These are phyloP conservation scores for Tanacetum coccineum DNA, from an alignment of 129 eudicot genomes.

Conservation along the genomic window DNA sequence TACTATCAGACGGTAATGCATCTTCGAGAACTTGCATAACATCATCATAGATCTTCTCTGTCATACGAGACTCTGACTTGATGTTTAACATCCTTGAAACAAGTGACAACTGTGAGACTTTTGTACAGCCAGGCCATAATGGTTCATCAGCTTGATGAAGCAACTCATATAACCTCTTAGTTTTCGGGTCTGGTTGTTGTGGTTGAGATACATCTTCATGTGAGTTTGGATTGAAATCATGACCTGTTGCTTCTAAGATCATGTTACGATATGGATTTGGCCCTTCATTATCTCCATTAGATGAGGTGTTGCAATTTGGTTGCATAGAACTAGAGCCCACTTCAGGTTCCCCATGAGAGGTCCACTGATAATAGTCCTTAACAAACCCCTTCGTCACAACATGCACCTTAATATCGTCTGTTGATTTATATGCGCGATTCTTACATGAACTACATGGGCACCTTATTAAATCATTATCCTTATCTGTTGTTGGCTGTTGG, in stretches of 20 bases:
- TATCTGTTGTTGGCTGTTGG: neutral
- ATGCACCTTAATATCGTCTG: neutral
- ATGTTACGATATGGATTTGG: conserved; percentile 7
- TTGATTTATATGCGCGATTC: neutral
- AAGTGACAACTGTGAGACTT: neutral
- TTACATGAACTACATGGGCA: neutral
- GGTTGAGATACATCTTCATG: neutral
- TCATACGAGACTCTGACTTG: neutral
- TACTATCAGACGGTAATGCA: neutral
- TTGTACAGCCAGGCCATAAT: neutral
- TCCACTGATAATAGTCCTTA: neutral
- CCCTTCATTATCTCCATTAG: neutral
- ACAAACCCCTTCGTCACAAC: neutral
- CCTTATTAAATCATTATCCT: neutral
- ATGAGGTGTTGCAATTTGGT: neutral
- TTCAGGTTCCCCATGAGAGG: neutral
- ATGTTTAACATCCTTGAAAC: neutral
- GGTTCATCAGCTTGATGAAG: conserved; percentile 2
- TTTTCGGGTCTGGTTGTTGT: neutral
- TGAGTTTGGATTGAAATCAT: neutral
- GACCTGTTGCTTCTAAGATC: neutral
- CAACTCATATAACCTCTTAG: neutral
- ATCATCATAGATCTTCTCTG: neutral
- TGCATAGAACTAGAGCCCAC: conserved; percentile 3
- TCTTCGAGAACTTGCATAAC: neutral